phyloP scores from a whole-genome alignment of 768 basidiomycete species.

The Mycena metata region DNA sequence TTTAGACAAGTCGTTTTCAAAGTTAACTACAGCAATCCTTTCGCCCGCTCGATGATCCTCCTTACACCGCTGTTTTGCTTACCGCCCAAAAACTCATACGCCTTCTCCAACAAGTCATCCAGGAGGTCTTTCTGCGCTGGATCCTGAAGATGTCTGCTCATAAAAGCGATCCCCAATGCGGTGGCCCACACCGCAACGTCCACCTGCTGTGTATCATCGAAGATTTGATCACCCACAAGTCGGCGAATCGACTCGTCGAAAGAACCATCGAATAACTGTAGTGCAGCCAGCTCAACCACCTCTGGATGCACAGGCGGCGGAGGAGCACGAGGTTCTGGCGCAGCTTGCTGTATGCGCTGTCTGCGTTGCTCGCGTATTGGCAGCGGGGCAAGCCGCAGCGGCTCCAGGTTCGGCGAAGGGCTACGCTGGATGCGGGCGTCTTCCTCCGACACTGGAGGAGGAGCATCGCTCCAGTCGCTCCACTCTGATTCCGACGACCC shows the following conservation, averaged over 20 bases:
- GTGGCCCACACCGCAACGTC: constrained; percentile 63
- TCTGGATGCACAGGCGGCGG: constrained; percentile 40
- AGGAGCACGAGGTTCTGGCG: constrained; percentile 19
- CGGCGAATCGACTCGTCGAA: constrained; percentile 52
- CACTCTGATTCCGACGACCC: constrained; percentile 49
- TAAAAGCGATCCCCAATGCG: constrained; percentile 59
- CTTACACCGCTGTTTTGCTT: constrained; percentile 33
- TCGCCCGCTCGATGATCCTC: constrained; percentile 31
- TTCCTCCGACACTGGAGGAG: constrained; percentile 42
- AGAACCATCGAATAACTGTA: constrained; percentile 64
- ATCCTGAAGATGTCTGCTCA: constrained; percentile 51
- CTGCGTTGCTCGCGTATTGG: constrained; percentile 15
- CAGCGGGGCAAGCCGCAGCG: constrained; percentile 30
- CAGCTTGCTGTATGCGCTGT: background rate
- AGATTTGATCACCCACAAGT: constrained; percentile 53
- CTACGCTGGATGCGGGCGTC: constrained; percentile 44
- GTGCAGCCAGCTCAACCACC: constrained; percentile 52
- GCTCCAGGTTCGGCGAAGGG: constrained; percentile 49
- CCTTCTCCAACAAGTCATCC: constrained; percentile 58
- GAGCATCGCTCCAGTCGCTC: constrained; percentile 51
- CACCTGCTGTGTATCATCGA: constrained; percentile 49
- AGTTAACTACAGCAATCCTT: constrained; percentile 14
- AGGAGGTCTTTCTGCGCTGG: constrained; percentile 56
- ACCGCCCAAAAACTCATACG: constrained; percentile 53
- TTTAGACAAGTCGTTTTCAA: background rate